Evolutionary conservation across 1,284 basidiomycete species (phyloP).

Genomic region (Mycosarcoma maydis): DNA sequence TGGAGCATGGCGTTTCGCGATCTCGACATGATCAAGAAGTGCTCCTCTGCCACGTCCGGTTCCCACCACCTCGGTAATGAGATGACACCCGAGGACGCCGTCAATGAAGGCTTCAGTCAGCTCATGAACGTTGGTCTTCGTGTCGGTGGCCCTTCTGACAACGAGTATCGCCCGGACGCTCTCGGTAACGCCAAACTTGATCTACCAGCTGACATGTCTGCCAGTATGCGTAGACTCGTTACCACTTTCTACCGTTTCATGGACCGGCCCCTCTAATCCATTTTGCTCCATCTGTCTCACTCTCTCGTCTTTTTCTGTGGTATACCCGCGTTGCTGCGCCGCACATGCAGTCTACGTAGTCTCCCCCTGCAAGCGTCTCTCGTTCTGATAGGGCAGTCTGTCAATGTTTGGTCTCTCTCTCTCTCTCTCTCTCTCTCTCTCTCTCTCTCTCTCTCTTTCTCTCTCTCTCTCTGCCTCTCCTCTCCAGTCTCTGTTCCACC

Average conservation of each 20-base stretch:
- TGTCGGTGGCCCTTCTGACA: conserved; percentile 24
- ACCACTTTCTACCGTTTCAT: conserved; percentile 43
- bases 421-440: not conserved
- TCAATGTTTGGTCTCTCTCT: not conserved
- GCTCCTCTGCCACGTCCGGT: not conserved
- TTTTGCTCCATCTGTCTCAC: not conserved
- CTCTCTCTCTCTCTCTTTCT: not conserved
- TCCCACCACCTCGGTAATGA: conserved; percentile 3
- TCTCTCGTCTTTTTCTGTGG: conserved; percentile 4
- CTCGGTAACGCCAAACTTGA: conserved; percentile 30
- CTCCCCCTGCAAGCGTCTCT: too few species aligned
- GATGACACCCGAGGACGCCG: conserved; percentile 14
- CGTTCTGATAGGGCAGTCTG: too few species aligned
- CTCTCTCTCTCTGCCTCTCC: not conserved
- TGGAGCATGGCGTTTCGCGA: conserved; percentile 53
- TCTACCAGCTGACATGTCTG: conserved; percentile 36
- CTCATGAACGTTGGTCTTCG: conserved; percentile 43
- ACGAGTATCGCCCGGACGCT: conserved; percentile 36
- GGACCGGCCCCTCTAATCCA: conserved; percentile 25
- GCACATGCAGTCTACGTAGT: not conserved
- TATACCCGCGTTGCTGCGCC: conserved; percentile 1
- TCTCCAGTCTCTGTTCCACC: not conserved
- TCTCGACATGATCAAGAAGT: conserved; percentile 31
- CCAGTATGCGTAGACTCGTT: conserved; percentile 36
- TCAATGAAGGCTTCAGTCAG: conserved; percentile 38